Conservation (phyloP, 192 early-diverging fungal species). For the Cladochytrium replicatum region DNA sequence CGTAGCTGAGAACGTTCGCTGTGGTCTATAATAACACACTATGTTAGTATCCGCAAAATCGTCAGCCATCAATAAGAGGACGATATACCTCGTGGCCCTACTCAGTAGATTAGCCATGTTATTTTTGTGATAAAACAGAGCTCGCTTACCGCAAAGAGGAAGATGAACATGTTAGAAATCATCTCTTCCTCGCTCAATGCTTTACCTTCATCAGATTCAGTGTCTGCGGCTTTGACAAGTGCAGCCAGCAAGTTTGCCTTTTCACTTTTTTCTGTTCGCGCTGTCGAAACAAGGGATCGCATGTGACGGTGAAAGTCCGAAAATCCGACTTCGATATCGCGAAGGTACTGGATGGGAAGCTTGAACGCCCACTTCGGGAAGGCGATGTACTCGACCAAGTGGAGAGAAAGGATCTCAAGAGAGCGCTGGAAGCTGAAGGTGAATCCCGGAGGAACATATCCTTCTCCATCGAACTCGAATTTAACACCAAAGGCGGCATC, state of each 20-base stretch:
- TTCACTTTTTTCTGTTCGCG: too few species aligned
- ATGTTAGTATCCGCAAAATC: too few species aligned
- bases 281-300: too few species aligned
- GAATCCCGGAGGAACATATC: constrained; percentile 7
- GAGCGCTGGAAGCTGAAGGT: constrained; percentile 11
- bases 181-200: constrained; percentile 20
- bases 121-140: too few species aligned
- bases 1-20: too few species aligned
- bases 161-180: constrained; percentile 32
- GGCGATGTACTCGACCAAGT: constrained; percentile 10
- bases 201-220: neutral
- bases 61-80: too few species aligned
- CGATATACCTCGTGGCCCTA: too few species aligned
- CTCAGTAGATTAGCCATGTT: too few species aligned
- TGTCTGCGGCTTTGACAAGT: constrained; percentile 12
- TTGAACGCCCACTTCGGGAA: constrained; percentile 18
- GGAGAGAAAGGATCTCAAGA: constrained; percentile 9
- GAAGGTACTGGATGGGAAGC: constrained; percentile 7
- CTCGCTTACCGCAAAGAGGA: constrained; percentile 53
- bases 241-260: constrained; percentile 18
- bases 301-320: too few species aligned
- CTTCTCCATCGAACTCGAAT: constrained; percentile 11
- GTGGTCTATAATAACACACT: too few species aligned
- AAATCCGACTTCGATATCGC: neutral
- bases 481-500: constrained; percentile 17